phyloP scores from a whole-genome alignment of 805 yeast genomes.

The Candida pseudofarinosa region DNA sequence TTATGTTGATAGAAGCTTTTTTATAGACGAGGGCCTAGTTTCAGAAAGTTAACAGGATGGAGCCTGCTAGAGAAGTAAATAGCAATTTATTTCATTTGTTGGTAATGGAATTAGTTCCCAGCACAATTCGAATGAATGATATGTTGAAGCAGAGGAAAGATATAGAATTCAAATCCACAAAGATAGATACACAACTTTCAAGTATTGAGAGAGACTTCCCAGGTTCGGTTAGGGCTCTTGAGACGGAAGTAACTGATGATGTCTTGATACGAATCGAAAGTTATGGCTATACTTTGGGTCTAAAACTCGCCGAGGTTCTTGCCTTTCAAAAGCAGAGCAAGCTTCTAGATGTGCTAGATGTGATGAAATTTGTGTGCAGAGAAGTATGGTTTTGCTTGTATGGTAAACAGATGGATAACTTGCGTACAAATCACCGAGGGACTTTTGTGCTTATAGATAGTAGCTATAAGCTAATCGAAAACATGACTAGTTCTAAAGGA shows the following conservation, averaged over 20 bases:
- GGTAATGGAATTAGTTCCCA: slow-evolving; percentile 73
- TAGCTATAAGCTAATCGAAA: slow-evolving; percentile 49
- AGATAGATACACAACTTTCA: slow-evolving; percentile 20
- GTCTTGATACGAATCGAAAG: slow-evolving; percentile 58
- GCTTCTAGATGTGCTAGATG: slow-evolving; percentile 63
- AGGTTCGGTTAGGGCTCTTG: slow-evolving; percentile 41
- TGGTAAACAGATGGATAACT: slow-evolving; percentile 85
- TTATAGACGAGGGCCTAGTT: too few relatives aligned
- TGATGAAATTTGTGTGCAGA: slow-evolving; percentile 89
- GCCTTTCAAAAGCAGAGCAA: slow-evolving; percentile 35
- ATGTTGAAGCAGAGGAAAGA: slow-evolving; percentile 27
- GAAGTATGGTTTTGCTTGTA: slow-evolving; percentile 84
- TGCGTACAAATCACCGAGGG: slow-evolving; percentile 88
- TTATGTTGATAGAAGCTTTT: too few relatives aligned
- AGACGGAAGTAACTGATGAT: slow-evolving; percentile 41
- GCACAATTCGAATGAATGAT: slow-evolving; percentile 60
- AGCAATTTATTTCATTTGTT: slow-evolving; percentile 56
- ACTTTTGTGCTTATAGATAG: slow-evolving; percentile 77
- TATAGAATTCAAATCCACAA: slow-evolving; percentile 2
- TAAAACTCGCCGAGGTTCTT: slow-evolving; percentile 47
- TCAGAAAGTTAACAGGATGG: too few relatives aligned
- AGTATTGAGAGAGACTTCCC: slow-evolving; percentile 30
- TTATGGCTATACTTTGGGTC: slow-evolving; percentile 70
- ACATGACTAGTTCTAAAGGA: slow-evolving; percentile 46
- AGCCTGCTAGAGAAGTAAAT: slow-evolving; percentile 39